Evolutionary conservation across 2,329 filamentous ascomycete species (phyloP).

Genomic region (Fusarium falciforme): DNA sequence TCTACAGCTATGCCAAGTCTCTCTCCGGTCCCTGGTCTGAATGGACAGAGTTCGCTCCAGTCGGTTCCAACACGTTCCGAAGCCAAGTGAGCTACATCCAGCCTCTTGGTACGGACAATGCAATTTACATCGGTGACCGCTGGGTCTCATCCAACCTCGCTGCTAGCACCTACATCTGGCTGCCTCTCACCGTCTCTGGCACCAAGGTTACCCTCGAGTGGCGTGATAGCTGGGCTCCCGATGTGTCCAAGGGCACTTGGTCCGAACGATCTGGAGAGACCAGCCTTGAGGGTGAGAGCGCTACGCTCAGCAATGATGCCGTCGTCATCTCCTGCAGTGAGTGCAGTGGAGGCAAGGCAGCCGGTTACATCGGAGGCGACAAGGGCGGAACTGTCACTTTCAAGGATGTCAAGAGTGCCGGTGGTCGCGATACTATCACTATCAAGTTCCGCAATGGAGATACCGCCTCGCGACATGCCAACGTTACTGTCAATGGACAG

Average conservation of each 20-base stretch:
- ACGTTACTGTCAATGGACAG: constrained; percentile 67
- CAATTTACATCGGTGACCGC: constrained; percentile 75
- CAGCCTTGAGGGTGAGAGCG: constrained; percentile 63
- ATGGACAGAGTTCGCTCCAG: constrained; percentile 69
- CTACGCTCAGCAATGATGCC: constrained; percentile 58
- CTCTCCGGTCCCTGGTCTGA: constrained; percentile 70
- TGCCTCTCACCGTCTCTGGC: constrained; percentile 66
- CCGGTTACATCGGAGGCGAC: constrained; percentile 67
- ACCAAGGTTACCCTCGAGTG: constrained; percentile 63
- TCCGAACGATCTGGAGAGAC: constrained; percentile 57
- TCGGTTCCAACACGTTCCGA: constrained; percentile 66
- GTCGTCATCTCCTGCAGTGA: constrained; percentile 58
- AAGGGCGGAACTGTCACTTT: constrained; percentile 61
- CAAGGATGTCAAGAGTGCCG: constrained; percentile 55
- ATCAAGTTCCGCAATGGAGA: constrained; percentile 70
- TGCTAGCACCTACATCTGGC: constrained; percentile 72
- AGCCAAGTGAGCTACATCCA: constrained; percentile 73
- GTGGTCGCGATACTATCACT: constrained; percentile 62
- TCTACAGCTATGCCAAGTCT: constrained; percentile 68
- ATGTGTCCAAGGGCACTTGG: constrained; percentile 58
- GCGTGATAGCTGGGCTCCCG: constrained; percentile 65
- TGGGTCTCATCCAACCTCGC: constrained; percentile 72
- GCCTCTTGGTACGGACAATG: constrained; percentile 50
- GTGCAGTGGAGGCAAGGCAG: constrained; percentile 62
- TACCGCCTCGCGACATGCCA: constrained; percentile 61